Evolutionary conservation across 2,329 filamentous ascomycete species (phyloP), one percentile per base, ranked within the genome.

Genomic region (Arthrobotrys iridis): DNA sequence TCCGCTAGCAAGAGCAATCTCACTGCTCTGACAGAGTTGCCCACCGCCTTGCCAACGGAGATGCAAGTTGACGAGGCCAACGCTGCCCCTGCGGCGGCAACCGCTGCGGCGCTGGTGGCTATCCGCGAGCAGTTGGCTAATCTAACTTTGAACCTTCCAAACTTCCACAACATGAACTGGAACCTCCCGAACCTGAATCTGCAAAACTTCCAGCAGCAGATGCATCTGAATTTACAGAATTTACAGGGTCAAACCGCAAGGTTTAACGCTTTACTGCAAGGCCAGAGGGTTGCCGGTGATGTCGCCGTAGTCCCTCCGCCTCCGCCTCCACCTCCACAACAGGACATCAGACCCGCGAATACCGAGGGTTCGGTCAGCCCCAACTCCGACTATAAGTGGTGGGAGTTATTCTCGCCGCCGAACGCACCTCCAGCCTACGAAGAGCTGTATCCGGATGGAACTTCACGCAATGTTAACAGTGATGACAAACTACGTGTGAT

Each of bases 121-220:
- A 78, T 77, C 83, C 88, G 90, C 79, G 90, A 93, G 64, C 90
- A 93, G 70, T 82, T 94, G 18, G 86, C 89, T 24, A 86, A 89
- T 15, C 91, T 93, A 79, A 85, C 93, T 52, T 89, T 93, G 67
- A 89, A 93, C 71, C 86, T 93, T 79, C 92, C 93, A 92, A 80
- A 88, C 86, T 48, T 86, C 92, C 84, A 85, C 87, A 35, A 84
- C 41, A 82, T 83, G 26, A 82, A 89, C 30, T 85, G 83, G n/a
- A 85, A 86, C 37, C 88, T 91, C 83, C 87, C 88, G 0, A 83
- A 86, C 76, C 86, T 88, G 0, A 83, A 86, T 76, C 92, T 66
- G 88, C 90, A 8, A 89, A 90, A 78, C 93, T 93, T 80, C 91
- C 93, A 81, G 87, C 70, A 74, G 26, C 70, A 74, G 30, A 67